These are phyloP conservation scores for Colletotrichum musicola DNA, from an alignment of 2,329 filamentous ascomycete genomes.

Conservation along the genomic window DNA sequence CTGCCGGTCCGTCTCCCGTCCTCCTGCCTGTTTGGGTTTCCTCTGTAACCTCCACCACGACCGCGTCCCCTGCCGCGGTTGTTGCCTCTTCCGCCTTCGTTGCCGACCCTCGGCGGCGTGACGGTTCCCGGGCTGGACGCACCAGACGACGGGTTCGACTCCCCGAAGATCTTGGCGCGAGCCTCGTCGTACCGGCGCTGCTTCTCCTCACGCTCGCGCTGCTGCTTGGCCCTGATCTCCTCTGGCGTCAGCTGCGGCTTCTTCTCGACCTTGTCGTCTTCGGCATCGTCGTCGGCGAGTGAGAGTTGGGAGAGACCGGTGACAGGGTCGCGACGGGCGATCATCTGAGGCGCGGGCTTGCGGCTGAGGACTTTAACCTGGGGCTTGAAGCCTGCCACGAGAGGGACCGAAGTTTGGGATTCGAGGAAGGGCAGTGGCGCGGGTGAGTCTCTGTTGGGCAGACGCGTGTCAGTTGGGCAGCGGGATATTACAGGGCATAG, in stretches of 20 bases:
- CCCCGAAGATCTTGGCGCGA: slow-evolving; percentile 87
- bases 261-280: slow-evolving; percentile 71
- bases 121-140: slow-evolving; percentile 72
- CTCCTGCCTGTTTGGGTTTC: slow-evolving; percentile 47
- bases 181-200: slow-evolving; percentile 91
- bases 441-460: slow-evolving; percentile 72
- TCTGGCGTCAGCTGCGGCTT: slow-evolving; percentile 77
- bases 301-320: slow-evolving; percentile 61
- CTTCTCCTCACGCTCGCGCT: slow-evolving; percentile 87
- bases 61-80: slow-evolving; percentile 60
- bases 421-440: slow-evolving; percentile 83
- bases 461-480: slow-evolving; percentile 11
- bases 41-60: slow-evolving; percentile 56
- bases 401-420: slow-evolving; percentile 70
- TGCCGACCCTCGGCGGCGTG: slow-evolving; percentile 66
- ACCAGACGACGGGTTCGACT: slow-evolving; percentile 65
- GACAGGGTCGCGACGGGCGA: slow-evolving; percentile 69
- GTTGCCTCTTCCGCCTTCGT: slow-evolving; percentile 54
- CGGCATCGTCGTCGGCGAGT: slow-evolving; percentile 71
- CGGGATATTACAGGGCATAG: not conserved
- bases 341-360: slow-evolving; percentile 74
- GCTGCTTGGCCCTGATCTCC: slow-evolving; percentile 82
- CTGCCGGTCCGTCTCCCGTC: slow-evolving; percentile 44
- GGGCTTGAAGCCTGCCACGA: slow-evolving; percentile 80
- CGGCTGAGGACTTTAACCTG: slow-evolving; percentile 87